A percentile compares a stretch with the other conserved stretches of the same genome.
Conservation (phyloP, 441 rosid species). For the Dalechampia spathulata region DNA sequence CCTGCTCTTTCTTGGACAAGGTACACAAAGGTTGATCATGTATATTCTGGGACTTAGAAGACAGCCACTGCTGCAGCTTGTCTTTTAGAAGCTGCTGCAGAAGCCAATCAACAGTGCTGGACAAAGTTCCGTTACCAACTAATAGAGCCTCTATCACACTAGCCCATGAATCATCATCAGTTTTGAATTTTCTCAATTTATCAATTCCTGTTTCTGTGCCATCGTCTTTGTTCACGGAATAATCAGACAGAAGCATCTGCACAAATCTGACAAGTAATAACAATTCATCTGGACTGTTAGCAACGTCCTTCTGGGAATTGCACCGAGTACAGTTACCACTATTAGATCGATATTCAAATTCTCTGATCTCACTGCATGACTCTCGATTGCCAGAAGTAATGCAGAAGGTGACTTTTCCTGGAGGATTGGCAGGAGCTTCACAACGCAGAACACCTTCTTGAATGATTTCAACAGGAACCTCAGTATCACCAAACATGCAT, state of each 20-base stretch:
- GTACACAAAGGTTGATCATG: conserved; percentile 31
- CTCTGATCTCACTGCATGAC: conserved; percentile 65
- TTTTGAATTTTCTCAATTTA: conserved; percentile 30
- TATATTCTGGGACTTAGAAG: conserved; percentile 39
- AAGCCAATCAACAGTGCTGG: conserved; percentile 69
- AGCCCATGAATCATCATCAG: conserved; percentile 64
- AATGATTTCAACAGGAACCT: conserved; percentile 78
- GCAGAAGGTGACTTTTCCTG: conserved; percentile 77
- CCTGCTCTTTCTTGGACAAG: conserved; percentile 89
- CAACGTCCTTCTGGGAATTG: conserved; percentile 27
- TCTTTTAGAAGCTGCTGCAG: conserved; percentile 83
- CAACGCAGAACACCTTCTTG: conserved; percentile 79
- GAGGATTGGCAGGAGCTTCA: conserved; percentile 60
- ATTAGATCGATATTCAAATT: conserved; percentile 65
- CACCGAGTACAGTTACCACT: conserved; percentile 24
- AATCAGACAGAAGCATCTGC: conserved; percentile 57
- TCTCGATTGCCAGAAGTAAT: conserved; percentile 61
- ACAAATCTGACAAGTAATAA: conserved; percentile 57
- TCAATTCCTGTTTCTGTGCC: conserved; percentile 26
- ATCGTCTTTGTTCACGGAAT: conserved; percentile 28
- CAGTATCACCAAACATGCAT: conserved; percentile 83
- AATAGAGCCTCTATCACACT: conserved; percentile 42
- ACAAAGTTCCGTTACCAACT: conserved; percentile 53
- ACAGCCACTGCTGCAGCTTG: conserved; percentile 67
- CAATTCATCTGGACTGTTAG: conserved; percentile 52